These are phyloP conservation scores for Sanghuangporus sanghuang DNA, from an alignment of 1,284 basidiomycete species.

Conservation along the genomic window DNA sequence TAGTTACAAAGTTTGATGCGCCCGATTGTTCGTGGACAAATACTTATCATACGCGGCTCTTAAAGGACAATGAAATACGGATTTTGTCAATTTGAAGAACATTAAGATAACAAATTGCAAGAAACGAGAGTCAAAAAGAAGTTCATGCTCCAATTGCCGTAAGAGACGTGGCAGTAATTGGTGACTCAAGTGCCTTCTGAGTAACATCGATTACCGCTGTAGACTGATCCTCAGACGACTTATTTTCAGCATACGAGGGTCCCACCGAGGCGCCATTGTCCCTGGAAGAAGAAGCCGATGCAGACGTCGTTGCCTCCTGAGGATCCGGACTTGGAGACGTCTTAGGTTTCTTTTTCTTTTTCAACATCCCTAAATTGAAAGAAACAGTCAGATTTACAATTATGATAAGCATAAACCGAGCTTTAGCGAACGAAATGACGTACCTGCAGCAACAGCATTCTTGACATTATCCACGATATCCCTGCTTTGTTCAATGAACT, in stretches of 20 bases:
- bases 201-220: constrained; percentile 10
- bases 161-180: constrained; percentile 17
- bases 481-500: constrained; percentile 88
- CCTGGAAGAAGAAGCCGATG: constrained; percentile 15
- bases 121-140: neutral
- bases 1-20: neutral
- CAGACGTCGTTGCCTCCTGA: constrained; percentile 7
- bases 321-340: constrained; percentile 30
- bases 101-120: neutral
- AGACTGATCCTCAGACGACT: neutral
- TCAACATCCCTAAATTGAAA: constrained; percentile 51
- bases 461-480: constrained; percentile 93
- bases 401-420: neutral
- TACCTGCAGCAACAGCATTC: constrained; percentile 83
- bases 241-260: neutral
- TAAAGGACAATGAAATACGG: neutral
- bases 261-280: neutral
- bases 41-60: neutral
- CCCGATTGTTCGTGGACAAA: neutral
- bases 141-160: constrained; percentile 16
- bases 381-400: constrained; percentile 11
- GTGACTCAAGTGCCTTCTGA: constrained; percentile 20
- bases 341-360: constrained; percentile 87
- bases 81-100: neutral
- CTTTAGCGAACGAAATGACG: neutral